A percentile compares a stretch with the other conserved stretches of the same genome.
Evolutionary conservation across 495 filamentous ascomycete species (phyloP).

Genomic region (Annulohypoxylon stygium): DNA sequence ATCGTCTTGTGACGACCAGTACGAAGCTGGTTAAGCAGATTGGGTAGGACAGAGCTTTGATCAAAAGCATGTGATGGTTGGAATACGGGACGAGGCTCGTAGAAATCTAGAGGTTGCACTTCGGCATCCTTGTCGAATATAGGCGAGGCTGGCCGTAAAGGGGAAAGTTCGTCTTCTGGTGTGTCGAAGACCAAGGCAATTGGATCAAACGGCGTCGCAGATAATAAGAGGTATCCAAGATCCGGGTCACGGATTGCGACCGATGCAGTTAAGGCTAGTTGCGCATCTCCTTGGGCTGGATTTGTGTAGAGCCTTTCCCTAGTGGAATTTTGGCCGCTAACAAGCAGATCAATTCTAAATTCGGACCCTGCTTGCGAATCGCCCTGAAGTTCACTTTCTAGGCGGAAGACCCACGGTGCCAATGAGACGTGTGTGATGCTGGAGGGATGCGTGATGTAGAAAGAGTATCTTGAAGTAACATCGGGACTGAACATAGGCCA

Average conservation of each 20-base stretch:
- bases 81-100: conserved; percentile 74
- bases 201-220: conserved; percentile 72
- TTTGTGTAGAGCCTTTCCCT: conserved; percentile 71
- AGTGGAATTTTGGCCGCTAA: conserved; percentile 70
- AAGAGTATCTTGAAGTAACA: conserved; percentile 77
- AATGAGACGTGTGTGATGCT: conserved; percentile 80
- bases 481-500: conserved; percentile 84
- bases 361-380: conserved; percentile 73
- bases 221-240: conserved; percentile 83
- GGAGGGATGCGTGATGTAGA: conserved; percentile 79
- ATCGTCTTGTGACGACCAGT: conserved; percentile 69
- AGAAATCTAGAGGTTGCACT: conserved; percentile 54
- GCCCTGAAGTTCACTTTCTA: conserved; percentile 80
- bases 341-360: conserved; percentile 79
- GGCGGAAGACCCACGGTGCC: conserved; percentile 77
- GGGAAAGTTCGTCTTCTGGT: conserved; percentile 63
- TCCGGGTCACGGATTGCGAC: conserved; percentile 78
- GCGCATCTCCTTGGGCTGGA: conserved; percentile 51
- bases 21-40: conserved; percentile 72
- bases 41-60: conserved; percentile 67
- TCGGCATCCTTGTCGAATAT: conserved; percentile 53
- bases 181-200: conserved; percentile 75
- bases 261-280: conserved; percentile 67
- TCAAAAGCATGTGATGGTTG: conserved; percentile 76
- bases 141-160: conserved; percentile 52